Conservation (phyloP, 352 stramenopile genomes). For the Phytophthora ohioensis region DNA sequence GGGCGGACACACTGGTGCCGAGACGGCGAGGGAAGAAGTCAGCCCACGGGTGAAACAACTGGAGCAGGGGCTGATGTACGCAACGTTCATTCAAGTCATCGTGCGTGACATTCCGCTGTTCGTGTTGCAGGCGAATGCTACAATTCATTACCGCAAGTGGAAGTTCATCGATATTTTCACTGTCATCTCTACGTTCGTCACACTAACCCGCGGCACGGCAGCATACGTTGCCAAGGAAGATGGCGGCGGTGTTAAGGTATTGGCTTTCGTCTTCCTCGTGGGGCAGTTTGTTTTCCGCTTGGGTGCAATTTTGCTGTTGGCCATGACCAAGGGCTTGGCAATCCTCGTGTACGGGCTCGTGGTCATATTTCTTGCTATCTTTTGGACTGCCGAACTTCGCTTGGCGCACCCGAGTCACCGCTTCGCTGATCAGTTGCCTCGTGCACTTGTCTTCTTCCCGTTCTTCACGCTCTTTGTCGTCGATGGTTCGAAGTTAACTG, state of each 20-base stretch:
- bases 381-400: slow-evolving; percentile 41
- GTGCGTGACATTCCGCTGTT: slow-evolving; percentile 80
- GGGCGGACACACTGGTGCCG: slow-evolving; percentile 12
- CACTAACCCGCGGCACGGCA: slow-evolving; percentile 53
- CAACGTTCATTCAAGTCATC: slow-evolving; percentile 71
- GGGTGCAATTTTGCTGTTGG: slow-evolving; percentile 69
- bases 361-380: slow-evolving; percentile 50
- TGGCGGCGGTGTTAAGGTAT: slow-evolving; percentile 33
- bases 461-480: slow-evolving; percentile 75
- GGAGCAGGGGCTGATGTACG: slow-evolving; percentile 50
- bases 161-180: slow-evolving; percentile 69
- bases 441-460: slow-evolving; percentile 67
- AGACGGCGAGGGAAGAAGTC: slow-evolving; percentile 4
- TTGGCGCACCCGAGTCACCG: slow-evolving; percentile 50
- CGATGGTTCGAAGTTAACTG: slow-evolving; percentile 56
- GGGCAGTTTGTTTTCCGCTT: slow-evolving; percentile 72
- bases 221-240: slow-evolving; percentile 62
- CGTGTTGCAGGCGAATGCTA: slow-evolving; percentile 77
- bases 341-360: slow-evolving; percentile 48
- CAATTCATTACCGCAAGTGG: slow-evolving; percentile 86
- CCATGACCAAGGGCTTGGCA: slow-evolving; percentile 61
- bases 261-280: slow-evolving; percentile 56
- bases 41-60: slow-evolving; percentile 24
- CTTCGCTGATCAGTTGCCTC: slow-evolving; percentile 48
- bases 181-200: slow-evolving; percentile 59